These are phyloP conservation scores for Prunus yedoensis DNA, from an alignment of 331 rosid genomes.

Conservation along the genomic window DNA sequence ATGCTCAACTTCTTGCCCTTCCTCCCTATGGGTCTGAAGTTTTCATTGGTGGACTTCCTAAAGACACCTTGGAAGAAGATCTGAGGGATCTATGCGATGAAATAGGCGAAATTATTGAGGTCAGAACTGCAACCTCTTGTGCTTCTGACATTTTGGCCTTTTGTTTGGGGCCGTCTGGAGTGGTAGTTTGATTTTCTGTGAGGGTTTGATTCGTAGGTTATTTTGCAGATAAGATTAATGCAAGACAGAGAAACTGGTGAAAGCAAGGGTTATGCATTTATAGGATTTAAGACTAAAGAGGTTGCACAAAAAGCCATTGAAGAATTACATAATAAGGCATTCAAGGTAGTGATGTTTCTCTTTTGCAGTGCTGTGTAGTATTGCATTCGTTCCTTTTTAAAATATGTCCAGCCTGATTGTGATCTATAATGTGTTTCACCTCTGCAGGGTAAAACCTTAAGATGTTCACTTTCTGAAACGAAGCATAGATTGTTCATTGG, in stretches of 20 bases:
- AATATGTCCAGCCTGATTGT: conserved; percentile 6
- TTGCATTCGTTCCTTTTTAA: background rate
- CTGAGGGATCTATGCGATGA: conserved; percentile 77
- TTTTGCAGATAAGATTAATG: conserved; percentile 79
- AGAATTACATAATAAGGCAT: conserved; percentile 73
- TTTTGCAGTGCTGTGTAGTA: background rate
- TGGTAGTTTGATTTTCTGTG: conserved; percentile 16
- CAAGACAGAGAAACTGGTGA: conserved; percentile 93
- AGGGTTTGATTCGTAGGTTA: conserved; percentile 25
- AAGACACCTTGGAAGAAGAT: conserved; percentile 76
- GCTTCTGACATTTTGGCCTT: background rate
- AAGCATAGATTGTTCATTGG: conserved; percentile 93
- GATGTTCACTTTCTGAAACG: conserved; percentile 94
- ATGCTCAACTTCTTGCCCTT: conserved; percentile 80
- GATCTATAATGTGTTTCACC: conserved; percentile 19
- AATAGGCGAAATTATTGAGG: conserved; percentile 89
- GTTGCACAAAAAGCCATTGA: conserved; percentile 85
- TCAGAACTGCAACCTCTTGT: conserved; percentile 27
- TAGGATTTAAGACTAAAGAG: conserved; percentile 84
- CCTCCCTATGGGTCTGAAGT: conserved; percentile 97
- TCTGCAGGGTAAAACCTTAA: conserved; percentile 83
- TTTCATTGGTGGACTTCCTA: conserved; percentile 95
- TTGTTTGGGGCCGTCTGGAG: background rate
- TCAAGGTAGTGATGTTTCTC: conserved; percentile 61
- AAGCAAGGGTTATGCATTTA: conserved; percentile 88